A percentile compares a stretch with the other conserved stretches of the same genome.
Conservation (phyloP, 257 asterid genomes). For the Nicotiana tabacum region DNA sequence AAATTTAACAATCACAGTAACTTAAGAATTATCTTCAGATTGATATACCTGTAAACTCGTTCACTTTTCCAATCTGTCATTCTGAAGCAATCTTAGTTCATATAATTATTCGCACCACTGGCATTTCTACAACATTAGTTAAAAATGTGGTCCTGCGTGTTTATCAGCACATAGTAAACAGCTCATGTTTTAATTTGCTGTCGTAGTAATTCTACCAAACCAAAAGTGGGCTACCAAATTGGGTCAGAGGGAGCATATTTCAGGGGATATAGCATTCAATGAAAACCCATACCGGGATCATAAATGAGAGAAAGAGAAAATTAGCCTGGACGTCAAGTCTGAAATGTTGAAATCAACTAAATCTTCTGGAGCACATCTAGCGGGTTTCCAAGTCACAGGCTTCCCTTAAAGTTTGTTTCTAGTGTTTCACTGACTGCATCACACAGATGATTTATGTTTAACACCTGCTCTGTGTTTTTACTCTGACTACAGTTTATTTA, state of each 20-base stretch:
- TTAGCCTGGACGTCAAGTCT: neutral
- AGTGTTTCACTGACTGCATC: neutral
- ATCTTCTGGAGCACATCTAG: slow-evolving; percentile 3
- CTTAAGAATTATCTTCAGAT: too few species aligned
- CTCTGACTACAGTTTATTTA: neutral
- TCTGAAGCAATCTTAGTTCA: neutral
- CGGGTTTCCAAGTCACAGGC: neutral
- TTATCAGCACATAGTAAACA: neutral
- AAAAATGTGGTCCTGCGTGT: neutral
- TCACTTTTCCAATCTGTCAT: neutral
- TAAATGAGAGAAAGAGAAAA: neutral
- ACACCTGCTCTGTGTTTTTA: neutral
- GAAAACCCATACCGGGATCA: neutral
- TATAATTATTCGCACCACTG: neutral
- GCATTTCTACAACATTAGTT: neutral
- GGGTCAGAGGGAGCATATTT: neutral
- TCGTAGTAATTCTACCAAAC: neutral
- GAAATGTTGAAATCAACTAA: neutral
- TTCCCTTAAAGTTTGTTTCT: neutral
- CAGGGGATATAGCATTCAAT: neutral
- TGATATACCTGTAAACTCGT: neutral
- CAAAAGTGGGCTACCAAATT: neutral
- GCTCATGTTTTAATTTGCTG: neutral
- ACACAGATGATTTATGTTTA: neutral
- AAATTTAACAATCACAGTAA: neutral